Conservation (phyloP, 2,329 filamentous ascomycete genomes). For the Botrytis porri region DNA sequence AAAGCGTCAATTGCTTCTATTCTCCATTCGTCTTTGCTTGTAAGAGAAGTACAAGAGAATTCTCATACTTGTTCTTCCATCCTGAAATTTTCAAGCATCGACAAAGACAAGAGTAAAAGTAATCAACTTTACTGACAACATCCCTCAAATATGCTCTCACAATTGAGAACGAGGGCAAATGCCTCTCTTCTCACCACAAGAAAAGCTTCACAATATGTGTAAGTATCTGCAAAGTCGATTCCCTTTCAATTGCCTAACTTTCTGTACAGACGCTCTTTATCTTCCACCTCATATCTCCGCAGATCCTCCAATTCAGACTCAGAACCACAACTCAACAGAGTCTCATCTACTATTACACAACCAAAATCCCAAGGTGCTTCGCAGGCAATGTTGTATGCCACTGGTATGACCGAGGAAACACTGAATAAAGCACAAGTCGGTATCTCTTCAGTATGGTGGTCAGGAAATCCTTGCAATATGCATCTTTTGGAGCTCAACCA, state of each 20-base stretch:
- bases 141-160: slow-evolving; percentile 30
- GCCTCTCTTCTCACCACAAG: slow-evolving; percentile 32
- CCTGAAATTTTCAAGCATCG: not conserved
- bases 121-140: slow-evolving; percentile 17
- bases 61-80: not conserved
- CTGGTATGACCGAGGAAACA: slow-evolving; percentile 79
- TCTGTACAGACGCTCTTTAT: slow-evolving; percentile 34
- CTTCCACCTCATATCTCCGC: slow-evolving; percentile 33
- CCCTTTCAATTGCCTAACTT: slow-evolving; percentile 20
- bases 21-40: not conserved
- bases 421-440: slow-evolving; percentile 97
- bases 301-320: slow-evolving; percentile 33
- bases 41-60: not conserved
- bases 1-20: not conserved
- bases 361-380: slow-evolving; percentile 98
- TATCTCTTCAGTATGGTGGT: slow-evolving; percentile 97
- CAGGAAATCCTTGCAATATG: slow-evolving; percentile 99
- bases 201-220: slow-evolving; percentile 36
- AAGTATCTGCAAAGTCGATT: slow-evolving; percentile 13
- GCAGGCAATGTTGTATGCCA: slow-evolving; percentile 98
- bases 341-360: slow-evolving; percentile 84
- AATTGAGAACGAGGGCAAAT: slow-evolving; percentile 35
- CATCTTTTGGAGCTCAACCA: slow-evolving; percentile 77
- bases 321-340: slow-evolving; percentile 66
- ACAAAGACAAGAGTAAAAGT: slow-evolving; percentile 6